phyloP scores from a whole-genome alignment of 202 grass and related monocot genomes.

The Brachypodium distachyon region DNA sequence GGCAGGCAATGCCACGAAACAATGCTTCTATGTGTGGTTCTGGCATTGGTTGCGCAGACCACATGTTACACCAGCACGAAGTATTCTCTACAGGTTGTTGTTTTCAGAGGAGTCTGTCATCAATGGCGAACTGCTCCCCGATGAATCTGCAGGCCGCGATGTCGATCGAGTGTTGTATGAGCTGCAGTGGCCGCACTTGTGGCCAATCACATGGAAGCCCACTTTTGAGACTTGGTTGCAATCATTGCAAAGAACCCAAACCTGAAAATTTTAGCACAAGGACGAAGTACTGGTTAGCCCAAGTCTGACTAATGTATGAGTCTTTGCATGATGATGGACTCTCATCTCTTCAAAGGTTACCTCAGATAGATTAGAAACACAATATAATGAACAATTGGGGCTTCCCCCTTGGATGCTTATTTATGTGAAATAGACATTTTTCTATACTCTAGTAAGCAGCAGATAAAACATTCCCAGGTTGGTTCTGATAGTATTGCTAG shows the following conservation, averaged over 20 bases:
- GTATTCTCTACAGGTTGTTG: conserved; percentile 30
- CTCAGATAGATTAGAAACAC: not conserved
- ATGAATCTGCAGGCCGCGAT: conserved; percentile 38
- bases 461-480: not conserved
- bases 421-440: not conserved
- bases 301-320: not conserved
- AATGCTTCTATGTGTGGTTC: conserved; percentile 21
- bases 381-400: not conserved
- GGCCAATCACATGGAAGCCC: conserved; percentile 78
- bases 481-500: not conserved
- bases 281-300: not conserved
- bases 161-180: conserved; percentile 77
- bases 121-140: conserved; percentile 19
- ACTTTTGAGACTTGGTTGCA: conserved; percentile 87
- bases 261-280: conserved; percentile 26
- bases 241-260: conserved; percentile 95
- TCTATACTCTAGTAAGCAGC: not conserved
- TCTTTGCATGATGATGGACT: not conserved
- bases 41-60: not conserved
- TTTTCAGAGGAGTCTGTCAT: conserved; percentile 38
- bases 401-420: not conserved
- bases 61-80: not conserved
- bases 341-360: not conserved
- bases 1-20: not conserved
- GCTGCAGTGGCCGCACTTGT: conserved; percentile 75